These are phyloP conservation scores for Helianthus annuus DNA, from an alignment of 129 eudicot genomes.

Conservation along the genomic window DNA sequence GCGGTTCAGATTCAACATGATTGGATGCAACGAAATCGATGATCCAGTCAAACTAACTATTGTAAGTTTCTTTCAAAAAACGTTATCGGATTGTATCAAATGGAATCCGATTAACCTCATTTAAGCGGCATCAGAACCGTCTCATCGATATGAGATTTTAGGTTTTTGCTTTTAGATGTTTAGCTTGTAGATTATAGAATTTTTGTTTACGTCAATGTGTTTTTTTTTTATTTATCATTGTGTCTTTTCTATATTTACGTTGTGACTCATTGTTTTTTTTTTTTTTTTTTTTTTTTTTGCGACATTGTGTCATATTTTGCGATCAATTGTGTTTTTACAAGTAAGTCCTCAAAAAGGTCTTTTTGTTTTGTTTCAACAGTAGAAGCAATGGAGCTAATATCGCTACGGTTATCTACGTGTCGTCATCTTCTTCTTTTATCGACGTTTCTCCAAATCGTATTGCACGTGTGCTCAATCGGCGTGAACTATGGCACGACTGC, in stretches of 20 bases:
- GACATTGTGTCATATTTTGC: too few species aligned
- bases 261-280: too few species aligned
- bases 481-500: conserved; percentile 62
- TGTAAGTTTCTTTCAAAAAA: background rate
- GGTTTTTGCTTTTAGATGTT: too few species aligned
- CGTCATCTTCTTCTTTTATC: conserved; percentile 16
- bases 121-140: too few species aligned
- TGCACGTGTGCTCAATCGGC: conserved; percentile 39
- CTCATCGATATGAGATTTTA: too few species aligned
- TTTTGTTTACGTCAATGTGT: too few species aligned
- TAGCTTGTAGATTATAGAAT: too few species aligned
- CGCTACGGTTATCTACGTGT: background rate
- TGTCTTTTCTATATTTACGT: too few species aligned
- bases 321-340: too few species aligned
- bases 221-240: too few species aligned
- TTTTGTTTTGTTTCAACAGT: background rate
- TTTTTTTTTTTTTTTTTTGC: too few species aligned
- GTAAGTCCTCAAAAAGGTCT: conserved; percentile 1
- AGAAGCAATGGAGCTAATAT: conserved; percentile 26
- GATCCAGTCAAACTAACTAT: background rate
- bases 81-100: background rate
- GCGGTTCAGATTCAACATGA: background rate
- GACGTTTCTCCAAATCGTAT: conserved; percentile 3
- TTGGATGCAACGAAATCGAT: background rate
- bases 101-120: too few species aligned